Percentiles rank a stretch among this genome's conserved stretches.
Conservation (phyloP, 106 monocot species). For the Allium fistulosum region DNA sequence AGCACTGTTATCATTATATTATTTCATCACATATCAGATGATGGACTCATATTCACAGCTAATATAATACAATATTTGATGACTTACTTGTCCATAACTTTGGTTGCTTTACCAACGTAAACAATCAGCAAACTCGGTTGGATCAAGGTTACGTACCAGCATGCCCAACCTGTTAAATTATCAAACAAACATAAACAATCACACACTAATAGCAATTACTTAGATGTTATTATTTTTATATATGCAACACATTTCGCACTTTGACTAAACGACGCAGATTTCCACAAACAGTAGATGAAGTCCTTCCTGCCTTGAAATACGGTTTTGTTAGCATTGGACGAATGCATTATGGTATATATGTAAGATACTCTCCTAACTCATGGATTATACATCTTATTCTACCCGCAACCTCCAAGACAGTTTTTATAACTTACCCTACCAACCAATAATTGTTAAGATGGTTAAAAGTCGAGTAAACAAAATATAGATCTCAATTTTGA, state of each 20-base stretch:
- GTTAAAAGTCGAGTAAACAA: too few species aligned
- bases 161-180: slow-evolving; percentile 74
- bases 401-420: too few species aligned
- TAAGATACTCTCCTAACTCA: too few species aligned
- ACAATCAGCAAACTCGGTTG: slow-evolving; percentile 90
- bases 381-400: too few species aligned
- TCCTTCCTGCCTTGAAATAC: slow-evolving; percentile 66
- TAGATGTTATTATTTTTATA: background rate
- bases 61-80: too few species aligned
- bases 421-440: too few species aligned
- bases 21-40: too few species aligned
- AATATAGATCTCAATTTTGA: too few species aligned
- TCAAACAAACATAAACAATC: background rate
- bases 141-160: slow-evolving; percentile 97
- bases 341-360: background rate
- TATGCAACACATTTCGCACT: slow-evolving; percentile 71
- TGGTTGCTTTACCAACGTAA: slow-evolving; percentile 97
- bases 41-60: too few species aligned
- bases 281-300: slow-evolving; percentile 97
- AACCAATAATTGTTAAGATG: too few species aligned
- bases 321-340: background rate
- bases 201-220: too few species aligned
- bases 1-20: too few species aligned
- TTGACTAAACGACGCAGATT: slow-evolving; percentile 82
- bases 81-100: slow-evolving; percentile 71